Evolutionary conservation across 306 rosid genomes (phyloP).

Genomic region (Dalbergia cultrata): DNA sequence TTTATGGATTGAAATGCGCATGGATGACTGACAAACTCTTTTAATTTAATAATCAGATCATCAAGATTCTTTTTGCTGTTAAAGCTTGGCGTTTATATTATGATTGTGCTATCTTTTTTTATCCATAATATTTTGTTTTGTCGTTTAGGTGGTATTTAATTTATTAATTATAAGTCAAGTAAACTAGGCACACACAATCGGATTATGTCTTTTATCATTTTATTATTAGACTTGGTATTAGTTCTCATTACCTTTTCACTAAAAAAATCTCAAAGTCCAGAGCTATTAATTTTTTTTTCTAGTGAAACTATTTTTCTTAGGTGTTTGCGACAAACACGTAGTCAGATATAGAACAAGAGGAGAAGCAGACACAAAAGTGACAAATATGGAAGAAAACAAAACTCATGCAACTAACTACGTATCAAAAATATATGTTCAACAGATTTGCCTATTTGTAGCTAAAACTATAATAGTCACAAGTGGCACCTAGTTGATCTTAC

Average conservation of each 20-base stretch:
- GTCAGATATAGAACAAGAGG: neutral
- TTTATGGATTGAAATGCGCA: neutral
- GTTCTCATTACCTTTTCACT: neutral
- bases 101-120: neutral
- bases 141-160: neutral
- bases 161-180: too few species aligned
- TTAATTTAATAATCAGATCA: neutral
- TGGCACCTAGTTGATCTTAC: neutral
- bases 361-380: neutral
- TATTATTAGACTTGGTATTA: neutral
- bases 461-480: slow-evolving; percentile 6
- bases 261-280: neutral
- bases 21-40: neutral
- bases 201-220: slow-evolving; percentile 2
- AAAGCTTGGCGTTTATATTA: neutral
- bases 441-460: neutral
- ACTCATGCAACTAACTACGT: slow-evolving; percentile 3
- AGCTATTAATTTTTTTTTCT: too few species aligned
- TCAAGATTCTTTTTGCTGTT: neutral
- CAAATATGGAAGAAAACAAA: neutral
- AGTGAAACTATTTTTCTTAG: neutral
- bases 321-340: slow-evolving; percentile 20
- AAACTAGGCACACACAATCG: neutral
- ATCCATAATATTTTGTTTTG: neutral
- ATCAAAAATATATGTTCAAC: neutral